Conservation (phyloP, 805 yeast genomes). For the Saccharomycopsis schoenii region DNA sequence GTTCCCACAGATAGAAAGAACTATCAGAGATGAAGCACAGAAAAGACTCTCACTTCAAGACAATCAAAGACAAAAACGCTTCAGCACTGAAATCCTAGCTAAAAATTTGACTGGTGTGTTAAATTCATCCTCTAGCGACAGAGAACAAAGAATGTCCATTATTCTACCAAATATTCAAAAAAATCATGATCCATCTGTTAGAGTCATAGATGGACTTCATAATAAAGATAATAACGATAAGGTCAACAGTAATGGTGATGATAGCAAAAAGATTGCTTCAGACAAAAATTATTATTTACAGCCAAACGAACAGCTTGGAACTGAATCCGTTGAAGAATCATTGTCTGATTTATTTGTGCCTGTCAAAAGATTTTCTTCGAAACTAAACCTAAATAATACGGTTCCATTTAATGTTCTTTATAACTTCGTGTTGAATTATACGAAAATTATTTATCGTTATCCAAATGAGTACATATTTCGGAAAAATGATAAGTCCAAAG, state of each 20-base stretch:
- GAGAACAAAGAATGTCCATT: conserved; percentile 9
- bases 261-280: neutral
- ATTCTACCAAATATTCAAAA: conserved; percentile 9
- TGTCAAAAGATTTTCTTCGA: conserved; percentile 1
- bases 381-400: neutral
- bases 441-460: conserved; percentile 13
- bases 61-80: conserved; percentile 31
- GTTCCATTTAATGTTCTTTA: conserved; percentile 6
- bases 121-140: neutral
- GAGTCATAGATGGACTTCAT: neutral
- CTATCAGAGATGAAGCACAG: conserved; percentile 71
- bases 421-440: conserved; percentile 2
- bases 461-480: conserved; percentile 53
- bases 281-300: neutral
- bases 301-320: neutral
- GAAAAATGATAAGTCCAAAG: conserved; percentile 52
- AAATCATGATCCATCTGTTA: neutral
- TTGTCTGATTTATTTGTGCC: conserved; percentile 6
- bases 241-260: too few relatives aligned
- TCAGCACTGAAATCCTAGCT: conserved; percentile 3
- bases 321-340: neutral
- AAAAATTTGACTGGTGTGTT: neutral
- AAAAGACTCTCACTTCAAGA: conserved; percentile 66
- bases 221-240: neutral
- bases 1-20: conserved; percentile 56